These are phyloP conservation scores for Paraphaeosphaeria minitans DNA, from an alignment of 2,329 filamentous ascomycete species.

Conservation along the genomic window DNA sequence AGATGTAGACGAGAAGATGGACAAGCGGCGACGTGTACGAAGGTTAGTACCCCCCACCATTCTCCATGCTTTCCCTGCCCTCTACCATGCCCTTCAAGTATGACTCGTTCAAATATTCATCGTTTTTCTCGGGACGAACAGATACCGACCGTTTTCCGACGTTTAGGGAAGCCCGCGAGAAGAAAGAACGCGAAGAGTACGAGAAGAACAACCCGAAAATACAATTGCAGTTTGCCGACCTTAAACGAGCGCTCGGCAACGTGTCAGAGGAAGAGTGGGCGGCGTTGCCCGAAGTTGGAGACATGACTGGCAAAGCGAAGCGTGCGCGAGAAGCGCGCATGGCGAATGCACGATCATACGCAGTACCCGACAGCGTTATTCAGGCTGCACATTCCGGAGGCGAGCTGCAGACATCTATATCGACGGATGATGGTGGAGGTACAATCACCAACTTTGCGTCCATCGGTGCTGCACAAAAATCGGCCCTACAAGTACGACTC, in stretches of 20 bases:
- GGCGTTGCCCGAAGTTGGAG: slow-evolving; percentile 91
- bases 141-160: slow-evolving; percentile 73
- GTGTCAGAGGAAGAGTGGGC: slow-evolving; percentile 97
- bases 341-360: slow-evolving; percentile 73
- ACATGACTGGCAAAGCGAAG: slow-evolving; percentile 92
- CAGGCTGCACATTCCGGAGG: slow-evolving; percentile 80
- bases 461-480: slow-evolving; percentile 94
- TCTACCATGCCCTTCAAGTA: slow-evolving; percentile 24
- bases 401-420: slow-evolving; percentile 87
- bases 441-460: slow-evolving; percentile 98
- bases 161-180: slow-evolving; percentile 90
- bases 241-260: slow-evolving; percentile 86
- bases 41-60: slow-evolving; percentile 72
- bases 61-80: slow-evolving; percentile 27
- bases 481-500: slow-evolving; percentile 90
- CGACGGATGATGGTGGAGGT: slow-evolving; percentile 72
- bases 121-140: slow-evolving; percentile 69
- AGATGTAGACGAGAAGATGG: slow-evolving; percentile 97
- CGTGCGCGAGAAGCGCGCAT: slow-evolving; percentile 83
- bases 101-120: slow-evolving; percentile 63
- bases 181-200: slow-evolving; percentile 90
- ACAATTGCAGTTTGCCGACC: slow-evolving; percentile 93
- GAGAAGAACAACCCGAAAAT: slow-evolving; percentile 98
- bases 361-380: slow-evolving; percentile 93
- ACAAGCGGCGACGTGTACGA: slow-evolving; percentile 80